Percentiles rank a stretch among this genome's conserved stretches.
phyloP scores from a whole-genome alignment of 1,284 basidiomycete species.

The Apiotrichum sp. region DNA sequence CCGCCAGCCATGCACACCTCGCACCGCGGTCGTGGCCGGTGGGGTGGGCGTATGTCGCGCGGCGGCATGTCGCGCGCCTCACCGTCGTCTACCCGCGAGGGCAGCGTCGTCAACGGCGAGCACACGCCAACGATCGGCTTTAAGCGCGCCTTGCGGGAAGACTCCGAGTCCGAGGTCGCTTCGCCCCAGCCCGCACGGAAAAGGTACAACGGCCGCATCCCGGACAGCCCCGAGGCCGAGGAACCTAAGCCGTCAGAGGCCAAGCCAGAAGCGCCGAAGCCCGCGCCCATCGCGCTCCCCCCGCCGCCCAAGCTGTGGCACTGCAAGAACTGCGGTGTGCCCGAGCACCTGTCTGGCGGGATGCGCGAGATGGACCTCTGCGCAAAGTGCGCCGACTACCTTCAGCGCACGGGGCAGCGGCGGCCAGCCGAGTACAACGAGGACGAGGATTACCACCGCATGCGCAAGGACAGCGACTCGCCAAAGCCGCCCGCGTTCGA shows the following conservation, averaged over 20 bases:
- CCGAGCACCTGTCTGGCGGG: slow-evolving; percentile 74
- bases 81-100: slow-evolving; percentile 27
- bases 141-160: slow-evolving; percentile 28
- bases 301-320: slow-evolving; percentile 66
- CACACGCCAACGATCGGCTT: slow-evolving; percentile 17
- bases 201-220: slow-evolving; percentile 17
- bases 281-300: background rate
- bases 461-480: slow-evolving; percentile 37
- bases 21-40: slow-evolving; percentile 5
- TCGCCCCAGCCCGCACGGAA: slow-evolving; percentile 22
- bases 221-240: slow-evolving; percentile 21
- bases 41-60: slow-evolving; percentile 3
- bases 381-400: slow-evolving; percentile 73
- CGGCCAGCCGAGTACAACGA: slow-evolving; percentile 26
- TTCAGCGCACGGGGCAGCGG: slow-evolving; percentile 17
- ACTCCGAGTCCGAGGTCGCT: slow-evolving; percentile 18
- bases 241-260: slow-evolving; percentile 6
- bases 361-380: slow-evolving; percentile 82
- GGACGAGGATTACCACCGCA: slow-evolving; percentile 62
- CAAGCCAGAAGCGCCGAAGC: background rate
- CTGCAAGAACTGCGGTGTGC: slow-evolving; percentile 85
- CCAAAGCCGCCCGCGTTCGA: slow-evolving; percentile 12
- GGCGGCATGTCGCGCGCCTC: slow-evolving; percentile 19
- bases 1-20: slow-evolving; percentile 40
- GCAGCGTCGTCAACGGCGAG: slow-evolving; percentile 22